Base-by-base conservation (phyloP, 306 rosid genomes). In the Cucurbita pepo region DNA sequence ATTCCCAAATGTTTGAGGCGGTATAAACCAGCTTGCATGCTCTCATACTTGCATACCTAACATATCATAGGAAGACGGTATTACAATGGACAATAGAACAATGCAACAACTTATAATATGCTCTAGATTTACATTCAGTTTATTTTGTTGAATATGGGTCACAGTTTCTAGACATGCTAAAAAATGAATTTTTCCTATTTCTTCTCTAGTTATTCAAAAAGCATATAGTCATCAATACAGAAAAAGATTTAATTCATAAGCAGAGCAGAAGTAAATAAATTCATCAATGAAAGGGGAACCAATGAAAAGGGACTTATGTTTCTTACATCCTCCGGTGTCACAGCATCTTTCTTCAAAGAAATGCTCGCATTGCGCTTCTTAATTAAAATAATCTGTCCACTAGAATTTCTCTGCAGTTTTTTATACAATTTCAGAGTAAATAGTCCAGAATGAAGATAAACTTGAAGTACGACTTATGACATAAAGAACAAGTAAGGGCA, bases 1-100 rank as follows among this genome's bases (percentile, higher is more conserved):
- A 94, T 87, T 79, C 98, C 98, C 77, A 90, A 84, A 86, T 94
- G 98, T 81, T 90, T 90, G 65, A 94, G 96, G 59, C 97, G 90
- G 76, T 90, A 94, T 25, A 90, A 83, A 69, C 96, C 96, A 66
- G 98, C 97, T 94, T 90, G 98, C 98, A 94, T 90, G 82, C 97
- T 94, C 85, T 94, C 98, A 77, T 87, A 94, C 52, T 92, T 91
- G 75, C 98, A 90, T 15, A 94, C 97, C 98, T 94, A 81, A 37
- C 77, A 43, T 53, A 48, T 72, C 80, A 57, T 41, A 10, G 41
- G 16, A 74, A 64, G 59, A 41, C 47, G 22, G 25, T 71, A 45
- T 19, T 45, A 10, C 22, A 76, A 73, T 15, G 41, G 74, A 44
- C 11, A 73, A 21, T 56, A 25, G 22, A n/a, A 62, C 6, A 41